Evolutionary conservation across 106 monocot species (phyloP).

Genomic region (Triglochin maritima): DNA sequence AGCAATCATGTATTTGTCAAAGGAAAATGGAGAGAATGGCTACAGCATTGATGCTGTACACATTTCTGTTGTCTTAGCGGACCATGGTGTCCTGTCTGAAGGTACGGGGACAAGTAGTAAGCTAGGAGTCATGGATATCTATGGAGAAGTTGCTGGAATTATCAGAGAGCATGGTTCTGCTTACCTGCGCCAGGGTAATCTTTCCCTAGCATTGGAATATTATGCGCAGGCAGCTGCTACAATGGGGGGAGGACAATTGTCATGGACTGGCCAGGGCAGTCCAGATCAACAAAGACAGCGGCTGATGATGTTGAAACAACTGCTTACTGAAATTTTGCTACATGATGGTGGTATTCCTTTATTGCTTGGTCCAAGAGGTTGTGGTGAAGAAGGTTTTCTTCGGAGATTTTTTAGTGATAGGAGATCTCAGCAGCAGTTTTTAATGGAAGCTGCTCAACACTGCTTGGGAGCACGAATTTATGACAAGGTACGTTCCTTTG

Average conservation of each 20-base stretch:
- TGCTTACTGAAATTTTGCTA: constrained; percentile 78
- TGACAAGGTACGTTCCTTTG: constrained; percentile 54
- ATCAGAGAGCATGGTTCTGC: constrained; percentile 78
- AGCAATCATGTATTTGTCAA: constrained; percentile 66
- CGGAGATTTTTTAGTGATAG: constrained; percentile 74
- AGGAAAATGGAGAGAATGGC: constrained; percentile 84
- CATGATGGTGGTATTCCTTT: constrained; percentile 77
- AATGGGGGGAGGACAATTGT: constrained; percentile 88
- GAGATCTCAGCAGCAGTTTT: constrained; percentile 59
- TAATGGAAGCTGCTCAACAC: constrained; percentile 85
- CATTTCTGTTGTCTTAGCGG: constrained; percentile 74
- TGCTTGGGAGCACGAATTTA: constrained; percentile 81
- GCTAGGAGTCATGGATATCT: constrained; percentile 79
- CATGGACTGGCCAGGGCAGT: constrained; percentile 60
- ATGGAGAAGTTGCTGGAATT: constrained; percentile 76
- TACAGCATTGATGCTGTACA: constrained; percentile 88
- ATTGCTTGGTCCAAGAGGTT: constrained; percentile 76
- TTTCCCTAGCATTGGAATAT: constrained; percentile 70
- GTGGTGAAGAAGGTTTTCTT: constrained; percentile 81
- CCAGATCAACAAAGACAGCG: constrained; percentile 80
- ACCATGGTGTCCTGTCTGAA: constrained; percentile 72
- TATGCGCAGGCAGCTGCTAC: constrained; percentile 95
- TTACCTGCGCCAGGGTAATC: constrained; percentile 67
- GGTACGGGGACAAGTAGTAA: constrained; percentile 41
- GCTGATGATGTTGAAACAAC: constrained; percentile 84